These are phyloP conservation scores for Camelina hispida DNA, from an alignment of 345 rosid species.

Conservation along the genomic window DNA sequence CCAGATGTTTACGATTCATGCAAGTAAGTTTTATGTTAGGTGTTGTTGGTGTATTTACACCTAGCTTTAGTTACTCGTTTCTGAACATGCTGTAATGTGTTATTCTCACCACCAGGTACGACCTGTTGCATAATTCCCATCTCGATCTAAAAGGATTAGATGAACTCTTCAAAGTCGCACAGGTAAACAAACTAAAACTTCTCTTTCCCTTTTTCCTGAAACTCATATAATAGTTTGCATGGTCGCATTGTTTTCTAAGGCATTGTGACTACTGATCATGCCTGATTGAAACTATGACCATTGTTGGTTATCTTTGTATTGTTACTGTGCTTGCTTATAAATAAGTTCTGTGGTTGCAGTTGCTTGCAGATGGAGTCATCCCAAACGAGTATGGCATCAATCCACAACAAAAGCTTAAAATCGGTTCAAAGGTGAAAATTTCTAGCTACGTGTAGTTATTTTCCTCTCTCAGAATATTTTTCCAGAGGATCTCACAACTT, in stretches of 20 bases:
- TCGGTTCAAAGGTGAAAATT: slow-evolving; percentile 84
- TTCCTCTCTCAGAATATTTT: not conserved
- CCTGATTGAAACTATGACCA: slow-evolving; percentile 11
- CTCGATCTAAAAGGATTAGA: slow-evolving; percentile 89
- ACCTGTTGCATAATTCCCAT: slow-evolving; percentile 96
- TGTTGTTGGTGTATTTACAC: slow-evolving; percentile 5
- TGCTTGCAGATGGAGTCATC: slow-evolving; percentile 98
- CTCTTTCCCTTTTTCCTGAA: not conserved
- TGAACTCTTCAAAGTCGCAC: slow-evolving; percentile 96
- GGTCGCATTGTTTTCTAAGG: slow-evolving; percentile 3
- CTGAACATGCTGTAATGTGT: slow-evolving; percentile 15
- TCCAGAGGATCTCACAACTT: slow-evolving; percentile 24
- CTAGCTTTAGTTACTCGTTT: slow-evolving; percentile 23
- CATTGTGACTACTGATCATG: slow-evolving; percentile 13
- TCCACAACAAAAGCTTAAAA: slow-evolving; percentile 94
- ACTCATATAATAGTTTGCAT: slow-evolving; percentile 50
- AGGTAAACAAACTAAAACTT: slow-evolving; percentile 56
- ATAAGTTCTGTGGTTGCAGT: slow-evolving; percentile 55
- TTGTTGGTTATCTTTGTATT: slow-evolving; percentile 19
- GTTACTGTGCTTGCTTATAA: slow-evolving; percentile 6
- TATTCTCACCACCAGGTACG: slow-evolving; percentile 70
- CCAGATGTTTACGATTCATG: slow-evolving; percentile 99
- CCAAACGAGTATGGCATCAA: slow-evolving; percentile 98
- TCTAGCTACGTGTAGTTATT: slow-evolving; percentile 14
- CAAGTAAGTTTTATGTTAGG: slow-evolving; percentile 80